Base-by-base conservation (phyloP, 768 basidiomycete genomes). In the Boletus eberwhitei region DNA sequence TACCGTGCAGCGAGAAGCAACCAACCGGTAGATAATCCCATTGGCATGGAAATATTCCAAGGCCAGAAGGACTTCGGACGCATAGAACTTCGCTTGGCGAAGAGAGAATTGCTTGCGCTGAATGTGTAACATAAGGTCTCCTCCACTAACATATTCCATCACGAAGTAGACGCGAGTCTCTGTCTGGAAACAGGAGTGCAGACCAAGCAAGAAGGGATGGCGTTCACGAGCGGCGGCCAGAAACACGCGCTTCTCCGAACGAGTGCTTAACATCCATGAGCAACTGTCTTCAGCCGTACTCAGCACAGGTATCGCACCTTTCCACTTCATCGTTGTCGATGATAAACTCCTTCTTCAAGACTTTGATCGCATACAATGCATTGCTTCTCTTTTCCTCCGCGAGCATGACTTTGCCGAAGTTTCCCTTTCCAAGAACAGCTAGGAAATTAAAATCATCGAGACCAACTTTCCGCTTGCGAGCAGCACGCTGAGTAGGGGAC, bases 321-420 rank as follows among this genome's bases (percentile, higher is more conserved):
- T 98, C 97, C 4, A 99, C 94, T 78, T 98, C 97, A 72, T 99
- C 97, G 58, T 99, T 98, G 71, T 99, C 97, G 64, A 99, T 98
- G 71, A 99, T 98, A 68, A 99, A 98, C 74, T 98, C 97, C 70
- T 99, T 99, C 81, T 99, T 99, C 70, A 99, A 70, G n/a, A 99
- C 97, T 74, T 99, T 99, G 79, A 99, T 98, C n/a, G 97, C 97
- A 68, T 90, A 98, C 52, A 98, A 73, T 48, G 82, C 84, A 62
- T 84, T 91, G 48, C 85, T 82, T 71, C 80, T 86, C 83, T 99
- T 99, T 79, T 99, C 97, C 73, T 99, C 97, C 11, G 97, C 97
- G 55, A 99, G 76, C 97, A 99, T 99, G 73, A 99, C 97, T 72
- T 99, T 99, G 53, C 97, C 97, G 67, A 99, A 99, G 74, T 98